These are phyloP conservation scores for Centaurea solstitialis DNA, from an alignment of 129 eudicot species.

Conservation along the genomic window DNA sequence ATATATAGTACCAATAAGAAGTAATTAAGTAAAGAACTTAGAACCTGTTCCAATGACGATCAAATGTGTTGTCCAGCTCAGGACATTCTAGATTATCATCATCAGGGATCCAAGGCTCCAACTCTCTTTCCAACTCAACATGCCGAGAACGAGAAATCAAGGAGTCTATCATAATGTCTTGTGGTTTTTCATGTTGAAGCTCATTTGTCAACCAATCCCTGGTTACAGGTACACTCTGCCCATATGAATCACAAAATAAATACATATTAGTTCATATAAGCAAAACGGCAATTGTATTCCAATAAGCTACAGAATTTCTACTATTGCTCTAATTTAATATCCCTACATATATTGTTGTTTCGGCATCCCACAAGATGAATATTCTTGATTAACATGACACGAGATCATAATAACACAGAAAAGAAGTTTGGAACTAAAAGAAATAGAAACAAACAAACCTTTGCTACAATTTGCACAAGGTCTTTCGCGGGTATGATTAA, in stretches of 20 bases:
- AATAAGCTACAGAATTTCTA: neutral
- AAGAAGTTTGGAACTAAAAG: neutral
- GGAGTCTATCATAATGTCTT: conserved; percentile 84
- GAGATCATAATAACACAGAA: neutral
- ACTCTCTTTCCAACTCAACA: conserved; percentile 68
- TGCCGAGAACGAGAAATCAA: conserved; percentile 66
- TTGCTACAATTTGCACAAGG: conserved; percentile 76
- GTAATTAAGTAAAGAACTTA: neutral
- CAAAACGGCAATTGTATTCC: neutral
- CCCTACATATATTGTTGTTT: neutral
- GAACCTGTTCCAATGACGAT: conserved; percentile 79
- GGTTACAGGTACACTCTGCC: conserved; percentile 69
- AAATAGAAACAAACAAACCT: conserved; percentile 40
- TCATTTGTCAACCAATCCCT: conserved; percentile 62
- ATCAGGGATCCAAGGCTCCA: conserved; percentile 93
- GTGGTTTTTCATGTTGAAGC: conserved; percentile 51
- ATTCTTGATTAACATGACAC: conserved; percentile 2
- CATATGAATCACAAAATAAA: conserved; percentile 22
- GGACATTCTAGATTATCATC: conserved; percentile 62
- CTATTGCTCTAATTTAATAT: neutral
- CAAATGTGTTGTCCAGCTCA: conserved; percentile 80
- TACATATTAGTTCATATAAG: neutral
- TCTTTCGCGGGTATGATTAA: conserved; percentile 72
- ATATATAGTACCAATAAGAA: neutral
- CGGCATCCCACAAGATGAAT: neutral